A percentile compares a stretch with the other conserved stretches of the same genome.
These are phyloP conservation scores for Coffea humblotiana DNA, from an alignment of 305 asterid species.

Conservation along the genomic window DNA sequence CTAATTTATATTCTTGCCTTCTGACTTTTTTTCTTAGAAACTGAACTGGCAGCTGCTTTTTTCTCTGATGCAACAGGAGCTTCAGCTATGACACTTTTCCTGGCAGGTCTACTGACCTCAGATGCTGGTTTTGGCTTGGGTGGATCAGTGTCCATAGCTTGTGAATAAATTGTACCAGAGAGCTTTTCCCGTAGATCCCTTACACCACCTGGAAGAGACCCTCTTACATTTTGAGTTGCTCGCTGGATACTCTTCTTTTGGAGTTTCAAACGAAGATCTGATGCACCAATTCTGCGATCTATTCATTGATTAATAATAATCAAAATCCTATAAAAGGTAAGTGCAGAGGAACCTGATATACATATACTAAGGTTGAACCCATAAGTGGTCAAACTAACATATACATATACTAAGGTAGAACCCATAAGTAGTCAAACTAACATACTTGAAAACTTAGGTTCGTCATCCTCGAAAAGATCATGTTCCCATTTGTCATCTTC, in stretches of 20 bases:
- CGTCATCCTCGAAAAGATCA: slow-evolving; percentile 63
- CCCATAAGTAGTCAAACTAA: slow-evolving; percentile 5
- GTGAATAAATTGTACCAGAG: slow-evolving; percentile 63
- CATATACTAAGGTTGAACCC: slow-evolving; percentile 4
- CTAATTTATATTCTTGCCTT: slow-evolving; percentile 44
- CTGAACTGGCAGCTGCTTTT: slow-evolving; percentile 44
- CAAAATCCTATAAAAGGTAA: slow-evolving; percentile 4
- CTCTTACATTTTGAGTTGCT: slow-evolving; percentile 47
- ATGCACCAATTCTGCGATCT: slow-evolving; percentile 65
- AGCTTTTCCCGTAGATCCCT: slow-evolving; percentile 96
- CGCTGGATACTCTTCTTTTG: slow-evolving; percentile 70
- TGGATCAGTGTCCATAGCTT: slow-evolving; percentile 46
- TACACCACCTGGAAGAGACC: slow-evolving; percentile 60
- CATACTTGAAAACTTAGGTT: slow-evolving; percentile 57
- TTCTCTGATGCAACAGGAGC: slow-evolving; percentile 49
- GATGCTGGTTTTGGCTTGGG: slow-evolving; percentile 46
- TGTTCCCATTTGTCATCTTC: slow-evolving; percentile 96
- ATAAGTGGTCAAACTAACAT: background rate
- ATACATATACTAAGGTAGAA: slow-evolving; percentile 1
- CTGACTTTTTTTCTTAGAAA: slow-evolving; percentile 63
- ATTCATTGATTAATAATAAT: slow-evolving; percentile 24
- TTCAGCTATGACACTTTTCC: slow-evolving; percentile 66
- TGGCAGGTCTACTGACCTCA: slow-evolving; percentile 61
- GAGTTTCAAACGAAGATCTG: slow-evolving; percentile 94
- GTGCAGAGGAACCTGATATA: background rate